Conservation (phyloP, 768 basidiomycete species). For the Cyclocybe aegerita region DNA sequence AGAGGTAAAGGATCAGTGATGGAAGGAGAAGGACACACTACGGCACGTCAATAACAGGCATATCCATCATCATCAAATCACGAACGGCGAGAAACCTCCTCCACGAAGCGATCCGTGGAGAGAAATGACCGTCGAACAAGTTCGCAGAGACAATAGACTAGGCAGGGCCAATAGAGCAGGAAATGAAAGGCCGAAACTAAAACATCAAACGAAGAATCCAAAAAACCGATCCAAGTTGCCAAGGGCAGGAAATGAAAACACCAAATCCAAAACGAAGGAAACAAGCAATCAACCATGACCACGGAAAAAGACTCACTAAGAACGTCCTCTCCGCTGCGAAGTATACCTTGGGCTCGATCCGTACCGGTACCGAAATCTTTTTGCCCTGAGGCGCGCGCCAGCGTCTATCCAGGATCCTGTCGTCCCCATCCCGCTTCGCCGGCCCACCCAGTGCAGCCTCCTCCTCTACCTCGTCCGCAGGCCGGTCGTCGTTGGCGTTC, state of each 20-base stretch:
- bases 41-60: too few species aligned
- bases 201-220: too few species aligned
- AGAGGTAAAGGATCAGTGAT: too few species aligned
- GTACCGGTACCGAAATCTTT: constrained; percentile 89
- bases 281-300: background rate
- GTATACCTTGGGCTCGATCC: constrained; percentile 97
- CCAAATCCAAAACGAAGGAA: background rate
- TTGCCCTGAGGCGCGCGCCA: constrained; percentile 86
- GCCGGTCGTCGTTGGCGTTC: constrained; percentile 16
- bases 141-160: too few species aligned
- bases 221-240: too few species aligned
- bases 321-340: constrained; percentile 96
- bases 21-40: too few species aligned
- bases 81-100: too few species aligned
- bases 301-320: constrained; percentile 55
- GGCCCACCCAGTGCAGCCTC: constrained; percentile 31
- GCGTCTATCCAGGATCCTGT: constrained; percentile 60
- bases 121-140: too few species aligned
- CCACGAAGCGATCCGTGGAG: too few species aligned
- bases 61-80: too few species aligned
- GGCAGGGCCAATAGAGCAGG: too few species aligned
- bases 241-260: constrained; percentile 1
- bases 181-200: too few species aligned
- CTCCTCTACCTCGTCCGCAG: constrained; percentile 40
- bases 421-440: constrained; percentile 31